Conservation (phyloP, 2,329 filamentous ascomycete genomes). For the Epichloe amarillans region DNA sequence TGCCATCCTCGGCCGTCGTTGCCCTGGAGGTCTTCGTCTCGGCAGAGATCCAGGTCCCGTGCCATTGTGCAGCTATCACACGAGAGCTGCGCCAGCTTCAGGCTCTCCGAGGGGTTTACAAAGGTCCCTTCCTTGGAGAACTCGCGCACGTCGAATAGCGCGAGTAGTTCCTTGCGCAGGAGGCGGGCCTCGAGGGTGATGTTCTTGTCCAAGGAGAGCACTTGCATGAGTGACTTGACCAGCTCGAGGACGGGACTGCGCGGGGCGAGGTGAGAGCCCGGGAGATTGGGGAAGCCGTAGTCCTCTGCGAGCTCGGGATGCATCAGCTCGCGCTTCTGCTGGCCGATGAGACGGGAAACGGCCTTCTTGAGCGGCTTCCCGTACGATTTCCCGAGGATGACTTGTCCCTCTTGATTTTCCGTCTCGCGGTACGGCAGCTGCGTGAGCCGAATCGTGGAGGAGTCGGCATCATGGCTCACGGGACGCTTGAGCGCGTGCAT, state of each 20-base stretch:
- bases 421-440: slow-evolving; percentile 45
- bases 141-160: slow-evolving; percentile 86
- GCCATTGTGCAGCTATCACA: slow-evolving; percentile 86
- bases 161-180: slow-evolving; percentile 76
- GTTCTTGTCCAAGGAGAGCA: slow-evolving; percentile 79
- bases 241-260: slow-evolving; percentile 73
- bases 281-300: slow-evolving; percentile 72
- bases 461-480: slow-evolving; percentile 32
- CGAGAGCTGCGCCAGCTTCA: slow-evolving; percentile 62
- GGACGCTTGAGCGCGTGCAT: slow-evolving; percentile 82
- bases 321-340: slow-evolving; percentile 77
- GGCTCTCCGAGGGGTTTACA: slow-evolving; percentile 64
- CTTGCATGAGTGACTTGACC: slow-evolving; percentile 85
- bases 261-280: slow-evolving; percentile 45
- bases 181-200: slow-evolving; percentile 79
- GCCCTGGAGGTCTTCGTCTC: slow-evolving; percentile 64
- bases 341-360: slow-evolving; percentile 65
- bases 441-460: slow-evolving; percentile 41
- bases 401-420: slow-evolving; percentile 46
- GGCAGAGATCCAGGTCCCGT: slow-evolving; percentile 81
- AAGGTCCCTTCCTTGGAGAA: slow-evolving; percentile 85
- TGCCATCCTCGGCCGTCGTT: slow-evolving; percentile 45
- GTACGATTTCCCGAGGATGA: slow-evolving; percentile 68
- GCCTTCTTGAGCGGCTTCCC: slow-evolving; percentile 85
- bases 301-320: slow-evolving; percentile 80